Evolutionary conservation across 805 yeast species (phyloP), one percentile per base, ranked within the genome.

Genomic region (Candida sphagnicola): DNA sequence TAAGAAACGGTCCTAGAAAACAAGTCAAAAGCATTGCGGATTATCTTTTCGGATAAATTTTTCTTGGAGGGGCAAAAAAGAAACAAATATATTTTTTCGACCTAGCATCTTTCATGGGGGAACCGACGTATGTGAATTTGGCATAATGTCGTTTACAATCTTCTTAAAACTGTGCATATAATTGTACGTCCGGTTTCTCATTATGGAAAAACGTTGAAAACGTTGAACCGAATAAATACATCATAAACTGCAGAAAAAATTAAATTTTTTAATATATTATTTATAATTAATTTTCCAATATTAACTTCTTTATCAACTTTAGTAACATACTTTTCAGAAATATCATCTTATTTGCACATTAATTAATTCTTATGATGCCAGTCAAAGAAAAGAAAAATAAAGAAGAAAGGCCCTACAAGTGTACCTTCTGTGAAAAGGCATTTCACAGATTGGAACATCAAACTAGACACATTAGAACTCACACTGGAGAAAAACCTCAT

Each of bases 401-500:
- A 11, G 37, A 49, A 11, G 47, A 59, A 8, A 57, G 80, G 43
- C 90, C 90, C 1, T 83, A 80, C 59, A 78, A 80, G 44, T 83
- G 91, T 54, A 82, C 88, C 3, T 70, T 81, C 53, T 83, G 91
- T 55, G 77, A 76, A 28, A 79, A 83, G 57, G 87, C 86, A 0
- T 83, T 83, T 54, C 87, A 82, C 53, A 67, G 91, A 41, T 57
- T 83, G 31, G 91, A 83, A 51, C 91, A 83, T 58, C 88, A 82
- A 53, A 82, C 89, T 6, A 71, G 91, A 51, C 91, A 83, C 51
- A 80, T 83, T 42, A 66, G 90, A 51, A 83, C 89, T 10, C 91
- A 83, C 52, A 83, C 91, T 0, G 91, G 91, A 18, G 90, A 84
- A 52, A 82, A 80, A 54, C 91, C 91, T 3, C 89, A 83, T 57